Evolutionary conservation across 805 yeast genomes (phyloP).

Genomic region (Lachancea lanzarotensis): DNA sequence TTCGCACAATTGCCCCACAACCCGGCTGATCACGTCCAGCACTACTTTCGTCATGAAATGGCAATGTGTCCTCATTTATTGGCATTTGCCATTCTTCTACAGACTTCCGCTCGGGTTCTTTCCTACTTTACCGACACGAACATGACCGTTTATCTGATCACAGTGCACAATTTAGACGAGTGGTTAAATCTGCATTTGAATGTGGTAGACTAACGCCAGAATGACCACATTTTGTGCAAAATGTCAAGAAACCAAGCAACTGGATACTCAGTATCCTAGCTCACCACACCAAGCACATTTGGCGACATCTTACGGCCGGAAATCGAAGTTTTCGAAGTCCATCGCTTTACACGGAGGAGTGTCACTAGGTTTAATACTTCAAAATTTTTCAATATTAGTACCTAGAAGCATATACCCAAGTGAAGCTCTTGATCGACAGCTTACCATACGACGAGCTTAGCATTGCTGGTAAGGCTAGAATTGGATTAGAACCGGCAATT

Average conservation of each 20-base stretch:
- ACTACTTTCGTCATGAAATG: constrained; percentile 21
- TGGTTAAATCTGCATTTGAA: constrained; percentile 33
- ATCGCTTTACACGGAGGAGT: not conserved
- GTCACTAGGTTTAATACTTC: not conserved
- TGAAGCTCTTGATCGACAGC: not conserved
- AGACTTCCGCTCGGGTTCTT: constrained; percentile 17
- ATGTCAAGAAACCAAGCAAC: too few species aligned
- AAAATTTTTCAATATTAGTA: not conserved
- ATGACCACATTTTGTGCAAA: not conserved
- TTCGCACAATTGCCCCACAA: constrained; percentile 6
- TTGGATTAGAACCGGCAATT: not conserved
- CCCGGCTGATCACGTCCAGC: constrained; percentile 18
- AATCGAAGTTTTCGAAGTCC: not conserved
- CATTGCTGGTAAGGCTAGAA: not conserved
- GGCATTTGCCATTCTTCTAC: constrained; percentile 25
- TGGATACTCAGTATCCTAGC: not conserved
- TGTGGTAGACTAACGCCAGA: constrained; percentile 14
- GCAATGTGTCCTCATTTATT: constrained; percentile 31
- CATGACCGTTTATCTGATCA: constrained; percentile 20
- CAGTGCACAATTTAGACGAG: constrained; percentile 28
- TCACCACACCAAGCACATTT: not conserved
- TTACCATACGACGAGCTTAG: not conserved
- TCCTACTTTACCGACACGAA: constrained; percentile 19
- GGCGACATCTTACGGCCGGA: not conserved
- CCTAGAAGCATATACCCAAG: not conserved